Conservation (phyloP, 1,284 basidiomycete species). For the Pholiota adiposa region DNA sequence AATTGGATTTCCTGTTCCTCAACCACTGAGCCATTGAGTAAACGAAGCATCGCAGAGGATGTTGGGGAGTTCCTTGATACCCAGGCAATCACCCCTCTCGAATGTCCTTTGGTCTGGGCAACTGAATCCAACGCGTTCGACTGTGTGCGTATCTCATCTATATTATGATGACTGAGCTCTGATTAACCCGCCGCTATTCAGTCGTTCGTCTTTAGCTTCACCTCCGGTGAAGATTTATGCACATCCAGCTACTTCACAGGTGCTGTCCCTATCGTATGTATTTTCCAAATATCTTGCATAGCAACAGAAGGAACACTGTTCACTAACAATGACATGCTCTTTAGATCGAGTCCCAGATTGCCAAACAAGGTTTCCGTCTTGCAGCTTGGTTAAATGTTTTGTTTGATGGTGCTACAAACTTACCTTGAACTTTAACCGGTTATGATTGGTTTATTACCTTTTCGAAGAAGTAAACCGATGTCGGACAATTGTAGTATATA, state of each 20-base stretch:
- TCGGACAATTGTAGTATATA: too few species aligned
- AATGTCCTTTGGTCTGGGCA: constrained; percentile 57
- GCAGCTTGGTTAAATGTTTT: constrained; percentile 61
- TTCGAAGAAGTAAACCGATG: background rate
- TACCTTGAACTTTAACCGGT: constrained; percentile 27
- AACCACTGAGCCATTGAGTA: constrained; percentile 37
- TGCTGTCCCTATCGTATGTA: constrained; percentile 51
- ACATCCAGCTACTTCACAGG: constrained; percentile 49
- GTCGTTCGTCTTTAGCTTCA: constrained; percentile 54
- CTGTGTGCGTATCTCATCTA: constrained; percentile 43
- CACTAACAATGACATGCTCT: constrained; percentile 2
- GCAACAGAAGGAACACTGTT: background rate
- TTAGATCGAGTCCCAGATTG: constrained; percentile 57
- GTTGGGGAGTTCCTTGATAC: constrained; percentile 32
- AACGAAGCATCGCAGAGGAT: constrained; percentile 36
- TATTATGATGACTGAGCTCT: background rate
- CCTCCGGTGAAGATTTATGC: constrained; percentile 50
- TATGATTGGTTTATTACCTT: background rate
- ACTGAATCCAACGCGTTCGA: constrained; percentile 53
- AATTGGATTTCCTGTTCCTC: constrained; percentile 54
- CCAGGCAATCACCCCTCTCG: constrained; percentile 41
- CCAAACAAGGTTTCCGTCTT: constrained; percentile 58
- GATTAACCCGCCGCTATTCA: constrained; percentile 24
- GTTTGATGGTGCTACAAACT: constrained; percentile 40
- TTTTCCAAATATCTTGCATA: background rate